Evolutionary conservation across 176 grass and related monocot species (phyloP).

Genomic region (Oryza longistaminata): DNA sequence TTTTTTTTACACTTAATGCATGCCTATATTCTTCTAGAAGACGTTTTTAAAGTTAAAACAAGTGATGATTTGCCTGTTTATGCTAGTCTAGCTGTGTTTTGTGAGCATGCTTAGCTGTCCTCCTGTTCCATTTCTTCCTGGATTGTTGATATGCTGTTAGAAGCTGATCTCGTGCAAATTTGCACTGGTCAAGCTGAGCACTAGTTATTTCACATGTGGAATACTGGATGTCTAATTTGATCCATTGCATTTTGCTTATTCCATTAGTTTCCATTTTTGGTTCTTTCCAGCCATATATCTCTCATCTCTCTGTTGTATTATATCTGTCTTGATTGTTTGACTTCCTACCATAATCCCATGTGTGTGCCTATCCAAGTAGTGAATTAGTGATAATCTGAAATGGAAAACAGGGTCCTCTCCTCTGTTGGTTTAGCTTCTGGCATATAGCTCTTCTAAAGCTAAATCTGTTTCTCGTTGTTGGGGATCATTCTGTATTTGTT

Average conservation of each 20-base stretch:
- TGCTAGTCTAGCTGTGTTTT: constrained; percentile 5
- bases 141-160: not conserved
- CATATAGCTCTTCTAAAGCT: not conserved
- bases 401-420: not conserved
- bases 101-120: not conserved
- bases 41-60: not conserved
- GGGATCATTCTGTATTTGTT: not conserved
- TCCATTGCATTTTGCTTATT: not conserved
- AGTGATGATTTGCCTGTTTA: not conserved
- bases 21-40: constrained; percentile 3
- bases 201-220: not conserved
- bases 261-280: not conserved
- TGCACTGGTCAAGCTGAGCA: not conserved
- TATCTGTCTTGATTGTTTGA: not conserved
- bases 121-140: not conserved
- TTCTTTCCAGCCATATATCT: not conserved
- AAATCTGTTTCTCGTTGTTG: not conserved
- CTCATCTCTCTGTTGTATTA: not conserved
- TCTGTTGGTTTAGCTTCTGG: not conserved
- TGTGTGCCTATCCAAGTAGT: not conserved
- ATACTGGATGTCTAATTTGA: not conserved
- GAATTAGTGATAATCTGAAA: not conserved
- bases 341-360: not conserved
- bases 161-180: not conserved
- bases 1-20: not conserved